Base-by-base conservation (phyloP, 2,329 filamentous ascomycete genomes). In the Fusarium pilosicola region DNA sequence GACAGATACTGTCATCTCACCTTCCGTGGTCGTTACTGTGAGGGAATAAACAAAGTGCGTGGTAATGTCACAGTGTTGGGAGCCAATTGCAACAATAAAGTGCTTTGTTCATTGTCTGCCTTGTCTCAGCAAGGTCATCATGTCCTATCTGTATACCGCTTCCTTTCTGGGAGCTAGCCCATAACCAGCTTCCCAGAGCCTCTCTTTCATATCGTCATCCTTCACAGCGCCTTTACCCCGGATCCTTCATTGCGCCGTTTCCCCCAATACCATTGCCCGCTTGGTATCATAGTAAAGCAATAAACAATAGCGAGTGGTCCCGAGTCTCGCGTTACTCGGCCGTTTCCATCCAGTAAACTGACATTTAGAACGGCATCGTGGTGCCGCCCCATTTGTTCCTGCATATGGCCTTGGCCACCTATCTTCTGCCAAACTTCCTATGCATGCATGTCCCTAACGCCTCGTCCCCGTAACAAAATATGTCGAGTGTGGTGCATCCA, bases 111-210 rank as follows among this genome's bases (percentile, higher is more conserved):
- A 60, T 54, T 57, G 56, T 56, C 39, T 36, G 61, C 56, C 60
- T 65, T 61, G 57, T 56, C 65, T 68, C 60, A 44, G 63, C 63
- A 68, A 65, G 59, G 39, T 36, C 38, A n/a, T 65, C 41, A 55
- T 70, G 57, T 73, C 59, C 58, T 67, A 69, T 68, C 49, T 60
- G 64, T 62, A 45, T 67, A 34, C 42, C 57, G 41, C 63, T 42
- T 68, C 63, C 65, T 60, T 49, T 61, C 62, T 60, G 59, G 77
- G 76, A 79, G 70, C 78, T 80, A 75, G 76, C 77, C 78, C 74
- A 73, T 78, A 63, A 38, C 64, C 76, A 75, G 71, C 71, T 79
- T 79, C 74, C 78, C 72, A 76, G 78, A 80, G 76, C 78, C 71
- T 73, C 65, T 65, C 68, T 59, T 70, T 76, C 69, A 62, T 70